Evolutionary conservation across 257 asterid genomes (phyloP).

Genomic region (Asclepias syriaca): DNA sequence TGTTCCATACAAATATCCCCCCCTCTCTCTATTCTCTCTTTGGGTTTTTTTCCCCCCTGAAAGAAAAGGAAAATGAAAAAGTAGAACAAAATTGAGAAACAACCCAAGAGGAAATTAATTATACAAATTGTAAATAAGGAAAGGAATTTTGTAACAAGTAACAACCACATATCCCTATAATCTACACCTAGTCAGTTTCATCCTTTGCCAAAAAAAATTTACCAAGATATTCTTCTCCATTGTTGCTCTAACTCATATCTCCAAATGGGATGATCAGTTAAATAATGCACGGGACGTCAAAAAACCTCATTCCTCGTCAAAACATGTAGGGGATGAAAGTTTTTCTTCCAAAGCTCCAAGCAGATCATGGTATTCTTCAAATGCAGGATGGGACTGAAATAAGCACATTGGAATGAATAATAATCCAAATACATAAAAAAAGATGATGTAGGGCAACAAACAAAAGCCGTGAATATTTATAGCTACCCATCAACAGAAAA

Average conservation of each 20-base stretch:
- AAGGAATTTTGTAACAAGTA: slow-evolving; percentile 3
- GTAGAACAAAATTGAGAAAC: neutral
- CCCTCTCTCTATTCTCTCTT: neutral
- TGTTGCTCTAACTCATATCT: neutral
- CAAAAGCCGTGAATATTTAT: too few species aligned
- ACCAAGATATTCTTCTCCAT: neutral
- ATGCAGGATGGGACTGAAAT: slow-evolving; percentile 62
- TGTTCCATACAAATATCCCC: neutral
- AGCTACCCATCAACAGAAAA: neutral
- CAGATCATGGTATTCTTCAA: slow-evolving; percentile 73
- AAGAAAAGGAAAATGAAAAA: neutral
- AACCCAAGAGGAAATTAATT: neutral
- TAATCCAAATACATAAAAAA: slow-evolving; percentile 10
- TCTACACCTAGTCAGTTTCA: slow-evolving; percentile 15
- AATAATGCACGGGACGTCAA: slow-evolving; percentile 17
- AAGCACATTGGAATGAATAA: neutral
- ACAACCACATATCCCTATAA: slow-evolving; percentile 10
- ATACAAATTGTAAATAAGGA: slow-evolving; percentile 13
- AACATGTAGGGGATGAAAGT: slow-evolving; percentile 45
- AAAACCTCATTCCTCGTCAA: slow-evolving; percentile 44
- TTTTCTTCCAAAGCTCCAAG: slow-evolving; percentile 73
- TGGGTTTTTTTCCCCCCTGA: too few species aligned
- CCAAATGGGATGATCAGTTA: slow-evolving; percentile 1
- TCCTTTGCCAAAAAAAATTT: neutral
- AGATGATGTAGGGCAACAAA: neutral